Evolutionary conservation across 1,284 basidiomycete genomes (phyloP), one percentile per base, ranked within the genome.

Genomic region (Austroboletus novae-zelandiae): DNA sequence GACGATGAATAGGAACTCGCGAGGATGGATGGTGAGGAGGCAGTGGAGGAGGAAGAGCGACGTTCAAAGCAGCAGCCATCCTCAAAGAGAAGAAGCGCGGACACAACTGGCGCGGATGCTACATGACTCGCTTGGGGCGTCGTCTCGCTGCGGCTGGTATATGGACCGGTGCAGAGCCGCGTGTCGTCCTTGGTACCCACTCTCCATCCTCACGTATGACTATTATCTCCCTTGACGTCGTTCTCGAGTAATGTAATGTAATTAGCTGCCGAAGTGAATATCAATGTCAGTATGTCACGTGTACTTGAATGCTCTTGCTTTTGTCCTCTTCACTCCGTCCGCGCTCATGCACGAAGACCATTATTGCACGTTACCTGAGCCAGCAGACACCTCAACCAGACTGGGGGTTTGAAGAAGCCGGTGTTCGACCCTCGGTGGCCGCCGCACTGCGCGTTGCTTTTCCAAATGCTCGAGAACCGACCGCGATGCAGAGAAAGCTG

Each of bases 1-100:
- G 71, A 67, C 20, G 69, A 64, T 36, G 78, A 84, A 77, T 86
- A 84, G 81, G 81, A 83, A 83, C 73, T 83, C 74, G 75, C 75
- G 82, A 83, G 81, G 78, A 75, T 78, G 76, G 71, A 68, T 51
- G 53, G 63, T 53, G 66, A 57, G 45, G 56, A 51, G 52, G 51
- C 46, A 50, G 56, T 53, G 46, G 63, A 57, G 37, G 64, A 57
- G 47, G 67, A 59, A 52, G 52, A 46, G 41, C 37, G 29, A 17
- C 43, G 25, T 41, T 47, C 54, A 42, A 57, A 50, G 52, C 57
- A 50, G 50, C 43, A 40, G 44, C 42, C 52, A 23, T 48, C 43
- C 45, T 48, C 58, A 39, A 50, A 43, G 45, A 55, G 53, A 43
- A 54, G 41, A 20, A 36, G 37, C 52, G 36, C 41, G 40, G 49